A percentile compares a stretch with the other conserved stretches of the same genome.
Conservation (phyloP, 495 filamentous ascomycete species). For the Penicillium ochrochloron region DNA sequence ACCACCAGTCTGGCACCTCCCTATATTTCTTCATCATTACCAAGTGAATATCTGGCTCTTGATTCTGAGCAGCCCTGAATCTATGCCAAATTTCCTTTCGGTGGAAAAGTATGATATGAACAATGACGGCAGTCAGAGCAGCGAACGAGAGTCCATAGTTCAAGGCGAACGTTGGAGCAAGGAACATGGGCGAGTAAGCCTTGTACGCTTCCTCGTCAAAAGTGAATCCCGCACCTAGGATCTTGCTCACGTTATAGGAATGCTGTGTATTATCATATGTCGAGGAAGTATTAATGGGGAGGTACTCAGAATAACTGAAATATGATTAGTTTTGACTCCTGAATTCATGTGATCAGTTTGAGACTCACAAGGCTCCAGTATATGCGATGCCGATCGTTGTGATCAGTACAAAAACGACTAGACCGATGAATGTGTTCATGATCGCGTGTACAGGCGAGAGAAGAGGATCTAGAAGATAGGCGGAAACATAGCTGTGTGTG, state of each 20-base stretch:
- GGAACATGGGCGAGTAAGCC: conserved; percentile 64
- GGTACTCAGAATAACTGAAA: conserved; percentile 43
- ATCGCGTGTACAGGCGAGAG: conserved; percentile 62
- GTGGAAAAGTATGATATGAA: conserved; percentile 61
- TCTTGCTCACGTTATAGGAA: conserved; percentile 56
- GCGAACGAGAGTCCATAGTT: conserved; percentile 67
- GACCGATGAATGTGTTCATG: conserved; percentile 64
- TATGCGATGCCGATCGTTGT: conserved; percentile 56
- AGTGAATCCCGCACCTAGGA: conserved; percentile 55
- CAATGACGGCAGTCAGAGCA: conserved; percentile 59
- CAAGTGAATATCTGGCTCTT: conserved; percentile 53
- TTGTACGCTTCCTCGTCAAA: conserved; percentile 60
- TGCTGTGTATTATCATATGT: conserved; percentile 66
- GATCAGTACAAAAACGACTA: conserved; percentile 59
- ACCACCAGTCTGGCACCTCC: conserved; percentile 36
- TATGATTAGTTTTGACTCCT: conserved; percentile 7
- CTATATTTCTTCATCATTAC: conserved; percentile 32
- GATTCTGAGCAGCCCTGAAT: conserved; percentile 53
- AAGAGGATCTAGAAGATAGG: conserved; percentile 60
- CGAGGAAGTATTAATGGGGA: conserved; percentile 62
- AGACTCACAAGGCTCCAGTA: conserved; percentile 56
- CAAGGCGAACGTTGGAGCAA: conserved; percentile 65
- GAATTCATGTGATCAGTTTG: too few species aligned
- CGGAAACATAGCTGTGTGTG: conserved; percentile 47
- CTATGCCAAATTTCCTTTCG: conserved; percentile 61